A percentile compares a stretch with the other conserved stretches of the same genome.
Evolutionary conservation across 1,139 yeast genomes (phyloP).

Genomic region (Zygosaccharomyces pseudobailii): DNA sequence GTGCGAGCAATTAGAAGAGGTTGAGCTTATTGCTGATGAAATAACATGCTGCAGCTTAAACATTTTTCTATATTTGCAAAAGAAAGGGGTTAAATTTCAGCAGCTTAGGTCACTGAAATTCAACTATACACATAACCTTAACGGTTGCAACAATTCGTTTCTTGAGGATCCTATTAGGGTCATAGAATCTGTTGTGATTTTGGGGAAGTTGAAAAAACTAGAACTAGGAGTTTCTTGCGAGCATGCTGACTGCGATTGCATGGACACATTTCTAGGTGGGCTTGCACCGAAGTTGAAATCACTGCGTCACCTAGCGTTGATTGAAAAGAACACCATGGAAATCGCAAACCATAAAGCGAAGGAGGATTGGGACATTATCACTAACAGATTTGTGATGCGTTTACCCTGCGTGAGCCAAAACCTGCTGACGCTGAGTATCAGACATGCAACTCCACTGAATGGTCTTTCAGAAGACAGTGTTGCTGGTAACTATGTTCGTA

Average conservation of each 20-base stretch:
- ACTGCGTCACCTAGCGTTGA: conserved; percentile 42
- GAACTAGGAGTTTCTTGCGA: conserved; percentile 46
- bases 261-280: conserved; percentile 37
- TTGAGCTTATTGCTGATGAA: conserved; percentile 26
- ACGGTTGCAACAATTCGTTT: conserved; percentile 35
- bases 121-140: conserved; percentile 41
- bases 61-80: conserved; percentile 31
- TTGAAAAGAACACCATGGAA: conserved; percentile 40
- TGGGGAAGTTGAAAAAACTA: conserved; percentile 31
- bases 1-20: conserved; percentile 4
- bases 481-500: conserved; percentile 65
- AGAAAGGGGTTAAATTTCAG: conserved; percentile 13
- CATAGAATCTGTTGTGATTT: conserved; percentile 32
- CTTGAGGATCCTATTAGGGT: conserved; percentile 30
- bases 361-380: conserved; percentile 53
- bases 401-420: conserved; percentile 34
- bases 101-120: conserved; percentile 33
- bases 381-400: conserved; percentile 42
- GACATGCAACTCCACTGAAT: conserved; percentile 49
- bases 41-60: conserved; percentile 38
- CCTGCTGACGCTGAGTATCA: conserved; percentile 41
- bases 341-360: conserved; percentile 46
- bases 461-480: conserved; percentile 52
- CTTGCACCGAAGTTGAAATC: conserved; percentile 30
- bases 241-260: conserved; percentile 42